A percentile compares a stretch with the other conserved stretches of the same genome.
These are phyloP conservation scores for Tylopilus sp. DNA, from an alignment of 768 basidiomycete genomes.

Conservation along the genomic window DNA sequence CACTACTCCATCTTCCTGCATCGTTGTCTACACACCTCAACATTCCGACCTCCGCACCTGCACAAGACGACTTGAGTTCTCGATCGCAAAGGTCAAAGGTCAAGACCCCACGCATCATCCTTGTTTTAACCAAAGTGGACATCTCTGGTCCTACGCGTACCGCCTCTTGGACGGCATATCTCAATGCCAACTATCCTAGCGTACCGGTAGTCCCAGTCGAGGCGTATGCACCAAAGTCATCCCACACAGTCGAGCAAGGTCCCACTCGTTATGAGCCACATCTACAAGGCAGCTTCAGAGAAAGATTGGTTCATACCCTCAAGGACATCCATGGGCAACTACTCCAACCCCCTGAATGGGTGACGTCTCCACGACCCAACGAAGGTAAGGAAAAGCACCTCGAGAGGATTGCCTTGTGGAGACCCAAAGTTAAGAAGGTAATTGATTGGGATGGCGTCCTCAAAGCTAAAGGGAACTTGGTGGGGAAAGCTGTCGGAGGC, in stretches of 20 bases:
- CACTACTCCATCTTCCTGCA: slow-evolving; percentile 80
- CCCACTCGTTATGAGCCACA: slow-evolving; percentile 54
- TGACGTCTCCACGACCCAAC: slow-evolving; percentile 33
- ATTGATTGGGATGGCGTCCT: slow-evolving; percentile 76
- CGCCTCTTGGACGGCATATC: slow-evolving; percentile 61
- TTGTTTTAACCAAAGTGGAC: slow-evolving; percentile 87
- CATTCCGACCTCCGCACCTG: slow-evolving; percentile 6
- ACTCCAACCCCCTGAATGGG: slow-evolving; percentile 60
- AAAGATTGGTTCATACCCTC: slow-evolving; percentile 62
- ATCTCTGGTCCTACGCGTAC: slow-evolving; percentile 68
- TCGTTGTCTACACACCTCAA: slow-evolving; percentile 67
- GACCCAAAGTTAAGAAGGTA: slow-evolving; percentile 53
- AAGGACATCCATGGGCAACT: slow-evolving; percentile 63
- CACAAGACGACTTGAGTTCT: neutral
- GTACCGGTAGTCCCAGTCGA: slow-evolving; percentile 71
- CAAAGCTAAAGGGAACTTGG: slow-evolving; percentile 39
- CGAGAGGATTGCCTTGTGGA: slow-evolving; percentile 57
- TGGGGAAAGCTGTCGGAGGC: slow-evolving; percentile 44
- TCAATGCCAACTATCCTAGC: slow-evolving; percentile 50
- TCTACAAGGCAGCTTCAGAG: slow-evolving; percentile 63
- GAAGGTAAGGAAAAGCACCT: slow-evolving; percentile 45
- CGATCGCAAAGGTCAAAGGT: slow-evolving; percentile 32
- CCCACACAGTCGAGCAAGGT: slow-evolving; percentile 35
- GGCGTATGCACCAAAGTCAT: slow-evolving; percentile 59
- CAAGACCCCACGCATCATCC: slow-evolving; percentile 39